These are phyloP conservation scores for Suhomyces taliae DNA, from an alignment of 1,139 yeast genomes.

Conservation along the genomic window DNA sequence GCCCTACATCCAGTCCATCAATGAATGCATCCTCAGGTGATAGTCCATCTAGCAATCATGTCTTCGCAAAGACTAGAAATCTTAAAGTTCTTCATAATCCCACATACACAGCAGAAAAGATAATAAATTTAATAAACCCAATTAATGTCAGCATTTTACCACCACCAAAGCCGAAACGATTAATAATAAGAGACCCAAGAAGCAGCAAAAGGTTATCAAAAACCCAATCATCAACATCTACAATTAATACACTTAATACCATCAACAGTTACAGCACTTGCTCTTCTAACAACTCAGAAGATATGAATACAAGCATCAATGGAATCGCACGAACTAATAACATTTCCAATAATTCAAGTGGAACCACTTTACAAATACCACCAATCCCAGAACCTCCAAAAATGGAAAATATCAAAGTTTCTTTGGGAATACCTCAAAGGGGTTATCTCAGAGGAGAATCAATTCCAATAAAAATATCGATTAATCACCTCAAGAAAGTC, in stretches of 20 bases:
- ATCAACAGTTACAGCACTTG: slow-evolving; percentile 35
- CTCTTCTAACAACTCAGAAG: slow-evolving; percentile 39
- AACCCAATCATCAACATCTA: slow-evolving; percentile 54
- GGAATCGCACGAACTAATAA: neutral
- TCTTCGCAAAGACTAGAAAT: slow-evolving; percentile 23
- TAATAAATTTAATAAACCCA: slow-evolving; percentile 65
- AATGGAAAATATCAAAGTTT: slow-evolving; percentile 47
- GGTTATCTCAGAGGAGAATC: slow-evolving; percentile 81
- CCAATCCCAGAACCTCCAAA: slow-evolving; percentile 5
- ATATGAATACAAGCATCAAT: neutral
- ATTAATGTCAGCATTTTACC: slow-evolving; percentile 69
- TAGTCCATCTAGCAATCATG: slow-evolving; percentile 12
- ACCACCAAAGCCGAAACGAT: slow-evolving; percentile 63
- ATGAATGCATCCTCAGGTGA: slow-evolving; percentile 2
- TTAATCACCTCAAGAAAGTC: slow-evolving; percentile 69
- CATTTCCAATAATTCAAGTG: neutral
- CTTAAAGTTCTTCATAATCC: slow-evolving; percentile 25
- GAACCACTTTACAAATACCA: neutral
- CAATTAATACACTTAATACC: slow-evolving; percentile 24
- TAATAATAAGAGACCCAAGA: slow-evolving; percentile 56
- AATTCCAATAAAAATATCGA: slow-evolving; percentile 65
- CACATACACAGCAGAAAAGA: slow-evolving; percentile 50
- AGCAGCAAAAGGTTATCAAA: slow-evolving; percentile 29
- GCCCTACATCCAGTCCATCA: slow-evolving; percentile 3
- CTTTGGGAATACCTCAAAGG: slow-evolving; percentile 59